A percentile compares a stretch with the other conserved stretches of the same genome.
Conservation (phyloP, 176 grass and related monocot species). For the Aegilops longissima region DNA sequence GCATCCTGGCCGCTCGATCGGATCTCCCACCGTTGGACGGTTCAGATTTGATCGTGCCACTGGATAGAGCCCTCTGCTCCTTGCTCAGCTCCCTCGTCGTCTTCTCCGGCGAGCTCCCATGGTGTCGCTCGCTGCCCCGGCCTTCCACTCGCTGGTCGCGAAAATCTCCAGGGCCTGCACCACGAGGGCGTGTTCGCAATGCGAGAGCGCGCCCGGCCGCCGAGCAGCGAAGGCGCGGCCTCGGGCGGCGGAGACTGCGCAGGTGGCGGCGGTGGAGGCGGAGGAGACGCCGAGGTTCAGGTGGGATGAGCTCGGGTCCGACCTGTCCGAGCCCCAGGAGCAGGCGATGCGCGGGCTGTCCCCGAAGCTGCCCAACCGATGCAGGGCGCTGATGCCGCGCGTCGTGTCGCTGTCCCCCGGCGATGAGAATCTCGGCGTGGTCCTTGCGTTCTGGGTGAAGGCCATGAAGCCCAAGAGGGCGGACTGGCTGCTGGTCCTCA, state of each 20-base stretch:
- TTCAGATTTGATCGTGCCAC: background rate
- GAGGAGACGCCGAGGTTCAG: constrained; percentile 40
- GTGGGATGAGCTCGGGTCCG: constrained; percentile 49
- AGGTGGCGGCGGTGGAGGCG: background rate
- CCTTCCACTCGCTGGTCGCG: background rate
- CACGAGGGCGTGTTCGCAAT: background rate
- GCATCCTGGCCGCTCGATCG: background rate
- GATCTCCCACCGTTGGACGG: background rate
- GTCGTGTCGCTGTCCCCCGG: constrained; percentile 48
- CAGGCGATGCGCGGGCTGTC: constrained; percentile 54
- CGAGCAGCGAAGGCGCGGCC: background rate
- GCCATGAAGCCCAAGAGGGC: constrained; percentile 73
- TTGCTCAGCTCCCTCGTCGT: background rate
- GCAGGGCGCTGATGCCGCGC: constrained; percentile 73
- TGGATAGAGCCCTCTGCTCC: background rate
- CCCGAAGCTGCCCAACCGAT: constrained; percentile 72
- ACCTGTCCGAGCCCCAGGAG: constrained; percentile 33
- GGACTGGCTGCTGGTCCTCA: constrained; percentile 77
- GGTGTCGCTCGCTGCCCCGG: constrained; percentile 13
- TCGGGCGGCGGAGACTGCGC: constrained; percentile 6
- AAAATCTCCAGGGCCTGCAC: too few relatives aligned
- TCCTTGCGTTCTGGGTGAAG: constrained; percentile 74
- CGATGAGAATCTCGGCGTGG: constrained; percentile 42
- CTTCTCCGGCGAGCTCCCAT: constrained; percentile 34
- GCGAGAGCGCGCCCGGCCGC: background rate